These are phyloP conservation scores for Proliferodiscus dingleyae DNA, from an alignment of 2,329 filamentous ascomycete genomes.

Conservation along the genomic window DNA sequence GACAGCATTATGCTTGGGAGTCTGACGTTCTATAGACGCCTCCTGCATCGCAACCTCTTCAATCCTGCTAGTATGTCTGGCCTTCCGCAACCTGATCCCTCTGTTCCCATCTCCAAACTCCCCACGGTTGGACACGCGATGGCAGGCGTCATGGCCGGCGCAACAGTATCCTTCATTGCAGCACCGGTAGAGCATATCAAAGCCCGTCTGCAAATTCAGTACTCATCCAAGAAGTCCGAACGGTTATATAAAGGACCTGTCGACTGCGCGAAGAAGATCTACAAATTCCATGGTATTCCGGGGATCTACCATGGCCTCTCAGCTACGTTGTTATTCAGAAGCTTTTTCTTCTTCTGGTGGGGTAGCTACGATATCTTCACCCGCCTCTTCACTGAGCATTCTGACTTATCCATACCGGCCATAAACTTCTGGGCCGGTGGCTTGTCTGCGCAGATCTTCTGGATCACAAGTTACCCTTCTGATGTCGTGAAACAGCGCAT, in stretches of 20 bases:
- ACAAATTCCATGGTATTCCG: conserved; percentile 63
- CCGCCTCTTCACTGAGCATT: conserved; percentile 59
- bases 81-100: conserved; percentile 14
- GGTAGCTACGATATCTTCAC: conserved; percentile 86
- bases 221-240: conserved; percentile 71
- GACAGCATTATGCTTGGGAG: conserved; percentile 87
- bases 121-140: conserved; percentile 79
- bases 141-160: conserved; percentile 80
- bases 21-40: conserved; percentile 79
- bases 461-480: conserved; percentile 85
- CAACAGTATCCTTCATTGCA: conserved; percentile 87
- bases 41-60: conserved; percentile 79
- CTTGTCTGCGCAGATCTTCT: conserved; percentile 88
- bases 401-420: conserved; percentile 66
- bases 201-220: conserved; percentile 90
- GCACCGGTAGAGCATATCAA: conserved; percentile 95
- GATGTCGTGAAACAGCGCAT: conserved; percentile 95
- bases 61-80: conserved; percentile 40
- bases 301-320: conserved; percentile 83
- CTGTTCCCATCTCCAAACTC: conserved; percentile 43
- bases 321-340: conserved; percentile 82
- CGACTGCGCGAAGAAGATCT: conserved; percentile 72
- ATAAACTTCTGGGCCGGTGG: conserved; percentile 98
- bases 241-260: conserved; percentile 81
- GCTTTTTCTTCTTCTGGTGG: conserved; percentile 99